Percentiles rank a stretch among this genome's conserved stretches.
Conservation (phyloP, 169 alveolate genomes). For the Cryptosporidium tyzzeri region DNA sequence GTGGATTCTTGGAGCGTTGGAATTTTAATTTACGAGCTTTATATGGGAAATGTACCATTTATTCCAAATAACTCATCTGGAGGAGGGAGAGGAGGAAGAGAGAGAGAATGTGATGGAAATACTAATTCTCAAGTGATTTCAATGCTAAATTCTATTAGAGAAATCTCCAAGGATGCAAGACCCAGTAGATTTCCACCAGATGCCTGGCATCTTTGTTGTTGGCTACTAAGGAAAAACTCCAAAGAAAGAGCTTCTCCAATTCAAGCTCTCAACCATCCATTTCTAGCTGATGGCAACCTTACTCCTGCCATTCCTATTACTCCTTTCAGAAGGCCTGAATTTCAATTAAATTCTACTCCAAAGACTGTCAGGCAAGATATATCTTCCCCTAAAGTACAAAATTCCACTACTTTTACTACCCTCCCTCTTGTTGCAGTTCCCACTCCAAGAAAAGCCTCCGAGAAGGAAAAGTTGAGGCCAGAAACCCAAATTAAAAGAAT, state of each 20-base stretch:
- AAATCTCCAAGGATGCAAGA: constrained; percentile 37
- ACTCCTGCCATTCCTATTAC: constrained; percentile 7
- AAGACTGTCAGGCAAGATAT: not conserved
- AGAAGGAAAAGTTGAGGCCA: constrained; percentile 2
- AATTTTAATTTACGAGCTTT: constrained; percentile 76
- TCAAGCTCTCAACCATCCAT: constrained; percentile 71
- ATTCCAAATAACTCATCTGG: not conserved
- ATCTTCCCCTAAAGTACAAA: not conserved
- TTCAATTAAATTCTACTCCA: not conserved
- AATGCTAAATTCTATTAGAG: constrained; percentile 65
- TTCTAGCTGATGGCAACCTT: constrained; percentile 21
- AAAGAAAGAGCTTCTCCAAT: constrained; percentile 66
- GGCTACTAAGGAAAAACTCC: constrained; percentile 40
- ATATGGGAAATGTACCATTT: constrained; percentile 61
- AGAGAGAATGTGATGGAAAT: constrained; percentile 4
- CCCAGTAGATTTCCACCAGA: constrained; percentile 44
- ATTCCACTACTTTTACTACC: constrained; percentile 14
- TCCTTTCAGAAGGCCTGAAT: not conserved
- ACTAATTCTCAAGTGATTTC: constrained; percentile 17
- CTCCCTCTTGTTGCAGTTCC: constrained; percentile 70
- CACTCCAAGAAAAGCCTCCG: constrained; percentile 44
- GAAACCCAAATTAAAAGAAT: constrained; percentile 39
- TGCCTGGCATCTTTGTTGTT: constrained; percentile 75
- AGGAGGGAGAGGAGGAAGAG: too few species aligned
- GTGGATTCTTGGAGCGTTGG: constrained; percentile 80